These are phyloP conservation scores for Theileria luwenshuni DNA, from an alignment of 169 alveolate genomes.

Conservation along the genomic window DNA sequence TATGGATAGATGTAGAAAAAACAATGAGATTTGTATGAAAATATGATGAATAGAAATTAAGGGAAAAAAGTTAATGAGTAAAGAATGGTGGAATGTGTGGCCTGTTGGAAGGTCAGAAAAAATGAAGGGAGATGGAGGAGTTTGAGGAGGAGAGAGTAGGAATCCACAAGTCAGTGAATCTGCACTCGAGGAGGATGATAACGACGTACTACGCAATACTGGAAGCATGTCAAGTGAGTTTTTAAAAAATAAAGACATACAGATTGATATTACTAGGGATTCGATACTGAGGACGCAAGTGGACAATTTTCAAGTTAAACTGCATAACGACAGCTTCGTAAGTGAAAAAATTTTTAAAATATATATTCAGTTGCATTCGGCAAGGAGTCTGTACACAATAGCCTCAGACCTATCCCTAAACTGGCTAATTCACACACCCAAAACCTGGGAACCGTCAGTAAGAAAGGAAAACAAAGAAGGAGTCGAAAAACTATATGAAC, in stretches of 20 bases:
- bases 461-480: no score
- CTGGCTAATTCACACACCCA: constrained; percentile 48
- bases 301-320: constrained; percentile 66
- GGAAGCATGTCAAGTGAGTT: constrained; percentile 59
- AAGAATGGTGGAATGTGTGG: no score
- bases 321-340: constrained; percentile 62
- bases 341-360: neutral
- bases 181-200: constrained; percentile 56
- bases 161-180: constrained; percentile 51
- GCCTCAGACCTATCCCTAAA: constrained; percentile 52
- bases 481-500: no score
- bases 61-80: no score
- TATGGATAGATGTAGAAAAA: no score
- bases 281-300: constrained; percentile 53
- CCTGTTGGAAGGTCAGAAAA: no score
- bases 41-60: no score
- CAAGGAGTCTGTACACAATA: constrained; percentile 53
- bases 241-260: neutral
- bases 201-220: constrained; percentile 60
- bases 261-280: constrained; percentile 56
- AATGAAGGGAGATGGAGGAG: constrained; percentile 25
- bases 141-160: constrained; percentile 67
- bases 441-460: no score
- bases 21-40: no score
- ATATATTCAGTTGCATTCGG: constrained; percentile 45